phyloP scores from a whole-genome alignment of 2,329 filamentous ascomycete genomes.

The Colletotrichum caudatum region DNA sequence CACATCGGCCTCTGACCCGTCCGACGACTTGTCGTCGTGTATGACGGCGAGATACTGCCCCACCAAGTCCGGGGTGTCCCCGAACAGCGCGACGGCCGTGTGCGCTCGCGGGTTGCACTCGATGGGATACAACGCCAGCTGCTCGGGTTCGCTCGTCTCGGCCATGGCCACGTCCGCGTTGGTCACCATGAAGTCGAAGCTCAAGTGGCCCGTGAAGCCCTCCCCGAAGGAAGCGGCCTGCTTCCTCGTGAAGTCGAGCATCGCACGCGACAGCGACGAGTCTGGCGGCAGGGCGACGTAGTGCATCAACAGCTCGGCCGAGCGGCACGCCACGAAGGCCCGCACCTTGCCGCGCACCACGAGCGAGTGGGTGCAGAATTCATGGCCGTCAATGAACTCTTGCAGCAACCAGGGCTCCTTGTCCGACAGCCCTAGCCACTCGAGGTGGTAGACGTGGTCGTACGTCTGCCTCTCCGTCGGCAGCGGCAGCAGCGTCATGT shows the following conservation, averaged over 20 bases:
- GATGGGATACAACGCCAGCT: slow-evolving; percentile 69
- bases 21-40: slow-evolving; percentile 44
- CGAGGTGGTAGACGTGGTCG: slow-evolving; percentile 64
- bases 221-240: slow-evolving; percentile 65
- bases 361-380: slow-evolving; percentile 79
- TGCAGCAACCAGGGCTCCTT: slow-evolving; percentile 75
- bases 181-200: slow-evolving; percentile 77
- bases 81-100: slow-evolving; percentile 74
- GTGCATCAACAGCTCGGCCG: slow-evolving; percentile 72
- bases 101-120: slow-evolving; percentile 79
- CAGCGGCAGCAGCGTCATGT: slow-evolving; percentile 75
- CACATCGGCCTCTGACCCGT: slow-evolving; percentile 3
- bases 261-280: slow-evolving; percentile 66
- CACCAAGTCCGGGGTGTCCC: slow-evolving; percentile 58
- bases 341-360: slow-evolving; percentile 74
- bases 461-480: slow-evolving; percentile 64
- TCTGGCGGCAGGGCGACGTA: slow-evolving; percentile 70
- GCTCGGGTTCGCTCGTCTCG: slow-evolving; percentile 43
- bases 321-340: slow-evolving; percentile 76
- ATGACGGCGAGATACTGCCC: slow-evolving; percentile 66
- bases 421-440: slow-evolving; percentile 59
- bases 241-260: slow-evolving; percentile 73
- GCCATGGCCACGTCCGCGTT: slow-evolving; percentile 52
- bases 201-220: slow-evolving; percentile 75
- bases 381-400: slow-evolving; percentile 70